phyloP scores from a whole-genome alignment of 768 basidiomycete genomes.

The Scleroderma bovista region DNA sequence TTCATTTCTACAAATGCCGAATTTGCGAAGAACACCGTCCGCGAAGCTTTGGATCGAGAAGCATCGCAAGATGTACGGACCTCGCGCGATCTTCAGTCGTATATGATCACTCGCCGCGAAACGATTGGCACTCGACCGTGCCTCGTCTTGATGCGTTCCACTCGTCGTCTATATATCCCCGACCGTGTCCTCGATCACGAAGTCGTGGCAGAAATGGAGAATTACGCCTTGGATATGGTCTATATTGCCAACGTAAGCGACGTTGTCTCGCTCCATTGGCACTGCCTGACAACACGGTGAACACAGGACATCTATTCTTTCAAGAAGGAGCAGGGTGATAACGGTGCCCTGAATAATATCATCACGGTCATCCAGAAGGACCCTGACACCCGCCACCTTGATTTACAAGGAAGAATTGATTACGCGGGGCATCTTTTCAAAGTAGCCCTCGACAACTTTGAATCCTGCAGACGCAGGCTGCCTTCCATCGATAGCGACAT shows the following conservation, averaged over 20 bases:
- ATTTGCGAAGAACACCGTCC: slow-evolving; percentile 17
- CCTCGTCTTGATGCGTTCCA: slow-evolving; percentile 25
- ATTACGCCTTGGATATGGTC: slow-evolving; percentile 21
- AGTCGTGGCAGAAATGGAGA: slow-evolving; percentile 22
- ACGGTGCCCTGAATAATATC: slow-evolving; percentile 25
- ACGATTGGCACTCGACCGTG: slow-evolving; percentile 25
- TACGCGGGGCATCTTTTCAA: slow-evolving; percentile 16
- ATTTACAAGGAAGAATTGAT: slow-evolving; percentile 20
- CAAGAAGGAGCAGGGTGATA: slow-evolving; percentile 24
- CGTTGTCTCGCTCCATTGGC: neutral
- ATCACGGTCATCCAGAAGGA: slow-evolving; percentile 23
- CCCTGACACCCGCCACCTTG: slow-evolving; percentile 16
- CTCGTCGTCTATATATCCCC: slow-evolving; percentile 20
- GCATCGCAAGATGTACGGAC: slow-evolving; percentile 7
- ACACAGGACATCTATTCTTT: slow-evolving; percentile 25
- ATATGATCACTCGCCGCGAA: slow-evolving; percentile 25
- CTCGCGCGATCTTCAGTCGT: slow-evolving; percentile 17
- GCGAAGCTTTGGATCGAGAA: slow-evolving; percentile 25
- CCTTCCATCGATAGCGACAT: slow-evolving; percentile 14
- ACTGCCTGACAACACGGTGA: neutral
- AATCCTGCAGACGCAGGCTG: slow-evolving; percentile 13
- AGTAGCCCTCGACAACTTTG: slow-evolving; percentile 17
- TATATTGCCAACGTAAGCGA: slow-evolving; percentile 20
- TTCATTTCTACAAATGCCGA: slow-evolving; percentile 17
- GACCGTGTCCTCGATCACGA: slow-evolving; percentile 17